Conservation (phyloP, 2,329 filamentous ascomycete species). For the Arthrobotrys sphaeroides region DNA sequence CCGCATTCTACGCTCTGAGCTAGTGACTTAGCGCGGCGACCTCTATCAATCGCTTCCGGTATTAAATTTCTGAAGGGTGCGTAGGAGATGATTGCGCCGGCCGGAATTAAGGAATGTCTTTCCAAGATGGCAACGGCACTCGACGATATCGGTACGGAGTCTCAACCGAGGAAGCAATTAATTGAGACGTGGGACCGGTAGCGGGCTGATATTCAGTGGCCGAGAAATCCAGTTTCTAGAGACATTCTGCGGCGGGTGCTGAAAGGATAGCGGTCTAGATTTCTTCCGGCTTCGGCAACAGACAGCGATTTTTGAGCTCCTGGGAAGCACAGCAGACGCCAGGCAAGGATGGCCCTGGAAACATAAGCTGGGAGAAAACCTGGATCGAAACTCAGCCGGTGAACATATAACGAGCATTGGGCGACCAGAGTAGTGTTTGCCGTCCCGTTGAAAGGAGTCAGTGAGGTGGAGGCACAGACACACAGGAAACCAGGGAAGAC, state of each 20-base stretch:
- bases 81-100: background rate
- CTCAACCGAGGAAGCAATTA: background rate
- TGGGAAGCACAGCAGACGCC: slow-evolving; percentile 1
- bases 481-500: background rate
- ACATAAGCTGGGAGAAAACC: background rate
- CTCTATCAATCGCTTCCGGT: background rate
- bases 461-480: no score
- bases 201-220: no score
- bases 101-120: background rate
- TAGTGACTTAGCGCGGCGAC: background rate
- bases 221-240: background rate
- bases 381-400: no score
- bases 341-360: background rate
- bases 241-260: background rate
- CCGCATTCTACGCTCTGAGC: no score
- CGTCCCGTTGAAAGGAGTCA: no score
- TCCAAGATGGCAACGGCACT: background rate
- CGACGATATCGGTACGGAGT: background rate
- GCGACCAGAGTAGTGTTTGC: no score
- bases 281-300: background rate
- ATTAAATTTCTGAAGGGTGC: background rate
- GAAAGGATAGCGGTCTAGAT: background rate
- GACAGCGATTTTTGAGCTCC: no score
- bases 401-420: no score
- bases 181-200: background rate